phyloP scores from a whole-genome alignment of 495 filamentous ascomycete genomes.

The Aspergillus olivimuriae region DNA sequence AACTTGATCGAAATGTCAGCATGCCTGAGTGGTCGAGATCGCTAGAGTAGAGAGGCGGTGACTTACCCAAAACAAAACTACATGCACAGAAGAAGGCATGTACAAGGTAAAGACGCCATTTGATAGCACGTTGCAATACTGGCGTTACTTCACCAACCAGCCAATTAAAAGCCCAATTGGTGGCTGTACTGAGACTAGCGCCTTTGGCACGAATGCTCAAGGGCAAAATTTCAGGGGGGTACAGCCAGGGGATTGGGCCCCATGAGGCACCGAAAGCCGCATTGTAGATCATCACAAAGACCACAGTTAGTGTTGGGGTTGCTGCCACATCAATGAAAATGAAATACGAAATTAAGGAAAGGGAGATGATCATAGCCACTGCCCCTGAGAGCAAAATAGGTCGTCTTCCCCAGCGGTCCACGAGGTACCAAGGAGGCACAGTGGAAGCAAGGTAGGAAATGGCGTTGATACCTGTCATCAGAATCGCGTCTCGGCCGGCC shows the following conservation, averaged over 20 bases:
- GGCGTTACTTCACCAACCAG: constrained; percentile 93
- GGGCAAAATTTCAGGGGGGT: constrained; percentile 94
- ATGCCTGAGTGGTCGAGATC: too few species aligned
- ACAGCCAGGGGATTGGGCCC: constrained; percentile 97
- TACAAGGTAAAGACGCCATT: constrained; percentile 87
- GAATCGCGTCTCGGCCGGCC: constrained; percentile 79
- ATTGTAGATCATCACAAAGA: constrained; percentile 98
- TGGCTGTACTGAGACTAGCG: constrained; percentile 89
- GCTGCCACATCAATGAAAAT: constrained; percentile 74
- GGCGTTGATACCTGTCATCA: constrained; percentile 97
- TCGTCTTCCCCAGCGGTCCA: constrained; percentile 87
- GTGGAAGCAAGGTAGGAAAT: constrained; percentile 87
- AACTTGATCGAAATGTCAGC: constrained; percentile 46
- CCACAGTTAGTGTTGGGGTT: constrained; percentile 78
- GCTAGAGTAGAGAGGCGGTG: too few species aligned
- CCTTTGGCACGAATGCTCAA: constrained; percentile 97
- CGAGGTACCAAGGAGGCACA: constrained; percentile 94
- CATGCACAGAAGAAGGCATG: constrained; percentile 97
- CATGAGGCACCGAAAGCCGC: constrained; percentile 98
- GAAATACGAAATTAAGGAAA: constrained; percentile 94
- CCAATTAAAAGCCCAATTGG: constrained; percentile 99
- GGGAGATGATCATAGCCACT: constrained; percentile 79
- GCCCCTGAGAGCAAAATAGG: constrained; percentile 88
- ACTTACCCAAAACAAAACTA: constrained; percentile 92
- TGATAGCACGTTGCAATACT: constrained; percentile 80